Conservation (phyloP, 805 yeast species). For the Candida maltosa region DNA sequence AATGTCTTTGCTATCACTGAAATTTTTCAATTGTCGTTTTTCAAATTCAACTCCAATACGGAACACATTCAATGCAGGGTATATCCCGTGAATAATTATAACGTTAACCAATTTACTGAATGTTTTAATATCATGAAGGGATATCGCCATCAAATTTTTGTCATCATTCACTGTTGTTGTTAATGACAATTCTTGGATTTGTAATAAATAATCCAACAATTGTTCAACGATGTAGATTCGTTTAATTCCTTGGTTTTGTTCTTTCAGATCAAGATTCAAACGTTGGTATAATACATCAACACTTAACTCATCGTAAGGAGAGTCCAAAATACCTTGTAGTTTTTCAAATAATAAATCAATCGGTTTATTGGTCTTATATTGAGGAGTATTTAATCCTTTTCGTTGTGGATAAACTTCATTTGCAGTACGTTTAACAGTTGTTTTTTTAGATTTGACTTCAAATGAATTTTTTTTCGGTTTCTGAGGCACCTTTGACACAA, state of each 20-base stretch:
- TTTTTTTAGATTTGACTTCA: constrained; percentile 15
- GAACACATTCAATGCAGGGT: constrained; percentile 52
- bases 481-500: neutral
- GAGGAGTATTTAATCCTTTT: constrained; percentile 33
- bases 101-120: constrained; percentile 63
- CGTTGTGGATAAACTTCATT: constrained; percentile 29
- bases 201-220: constrained; percentile 32
- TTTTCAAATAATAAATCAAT: constrained; percentile 31
- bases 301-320: constrained; percentile 19
- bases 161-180: constrained; percentile 18
- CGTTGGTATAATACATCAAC: constrained; percentile 13
- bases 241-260: constrained; percentile 2
- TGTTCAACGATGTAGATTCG: constrained; percentile 21
- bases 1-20: constrained; percentile 28
- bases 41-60: constrained; percentile 64
- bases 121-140: constrained; percentile 80
- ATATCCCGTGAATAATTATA: constrained; percentile 68
- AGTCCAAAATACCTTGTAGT: constrained; percentile 22
- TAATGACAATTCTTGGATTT: constrained; percentile 37
- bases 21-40: constrained; percentile 53
- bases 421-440: constrained; percentile 27
- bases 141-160: constrained; percentile 52
- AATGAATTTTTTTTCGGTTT: constrained; percentile 26
- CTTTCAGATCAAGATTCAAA: constrained; percentile 1
- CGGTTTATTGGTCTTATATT: constrained; percentile 25